Conservation (phyloP, 2,329 filamentous ascomycete genomes). For the Xylariaceae sp. region DNA sequence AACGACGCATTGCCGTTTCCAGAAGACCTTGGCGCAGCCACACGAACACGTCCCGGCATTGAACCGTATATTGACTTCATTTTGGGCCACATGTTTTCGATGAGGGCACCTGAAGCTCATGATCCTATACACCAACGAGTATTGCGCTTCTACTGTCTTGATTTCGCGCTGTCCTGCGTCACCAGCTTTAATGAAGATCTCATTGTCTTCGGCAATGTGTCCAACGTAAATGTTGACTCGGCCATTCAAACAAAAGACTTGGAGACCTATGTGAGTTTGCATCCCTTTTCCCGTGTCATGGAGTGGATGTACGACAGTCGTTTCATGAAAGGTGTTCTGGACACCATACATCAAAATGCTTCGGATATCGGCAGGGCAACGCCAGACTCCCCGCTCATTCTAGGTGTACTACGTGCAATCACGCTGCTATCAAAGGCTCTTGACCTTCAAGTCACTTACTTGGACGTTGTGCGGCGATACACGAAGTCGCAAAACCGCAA, state of each 20-base stretch:
- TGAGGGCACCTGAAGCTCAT: slow-evolving; percentile 59
- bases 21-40: slow-evolving; percentile 73
- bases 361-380: slow-evolving; percentile 67
- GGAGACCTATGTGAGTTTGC: slow-evolving; percentile 75
- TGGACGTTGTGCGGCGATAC: slow-evolving; percentile 79
- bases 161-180: slow-evolving; percentile 77
- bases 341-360: slow-evolving; percentile 71
- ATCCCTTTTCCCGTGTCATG: slow-evolving; percentile 92
- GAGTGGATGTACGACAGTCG: slow-evolving; percentile 97
- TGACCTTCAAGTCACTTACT: slow-evolving; percentile 85
- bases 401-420: slow-evolving; percentile 74
- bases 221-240: slow-evolving; percentile 69
- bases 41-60: slow-evolving; percentile 75
- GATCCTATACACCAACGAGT: slow-evolving; percentile 68
- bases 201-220: slow-evolving; percentile 77
- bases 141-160: slow-evolving; percentile 74
- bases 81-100: slow-evolving; percentile 71
- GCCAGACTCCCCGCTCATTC: slow-evolving; percentile 75
- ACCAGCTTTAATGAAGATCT: slow-evolving; percentile 91
- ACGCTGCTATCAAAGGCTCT: slow-evolving; percentile 80
- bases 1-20: slow-evolving; percentile 82
- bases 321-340: slow-evolving; percentile 75
- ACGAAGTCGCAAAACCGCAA: slow-evolving; percentile 61
- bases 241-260: slow-evolving; percentile 72
- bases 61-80: slow-evolving; percentile 92